Evolutionary conservation across 2,329 filamentous ascomycete species (phyloP).

Genomic region (Scedosporium boydii): DNA sequence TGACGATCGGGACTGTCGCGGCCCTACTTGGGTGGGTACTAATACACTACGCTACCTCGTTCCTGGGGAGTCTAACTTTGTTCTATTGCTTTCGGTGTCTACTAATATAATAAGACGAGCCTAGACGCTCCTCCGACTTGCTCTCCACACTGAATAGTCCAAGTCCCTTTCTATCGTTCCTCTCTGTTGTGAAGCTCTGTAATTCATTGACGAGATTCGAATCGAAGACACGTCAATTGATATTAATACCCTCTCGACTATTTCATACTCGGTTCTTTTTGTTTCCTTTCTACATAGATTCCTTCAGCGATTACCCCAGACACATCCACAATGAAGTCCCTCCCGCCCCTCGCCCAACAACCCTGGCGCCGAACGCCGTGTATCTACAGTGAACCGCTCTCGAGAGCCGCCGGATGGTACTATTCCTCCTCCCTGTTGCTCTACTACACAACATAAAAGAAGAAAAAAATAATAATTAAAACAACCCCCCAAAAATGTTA

Average conservation of each 20-base stretch:
- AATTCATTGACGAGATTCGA: too few species aligned
- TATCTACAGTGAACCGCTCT: slow-evolving; percentile 56
- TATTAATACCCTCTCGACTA: neutral
- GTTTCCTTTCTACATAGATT: neutral
- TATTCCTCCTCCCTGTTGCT: slow-evolving; percentile 13
- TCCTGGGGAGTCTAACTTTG: neutral
- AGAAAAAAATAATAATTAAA: neutral
- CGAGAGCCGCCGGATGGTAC: slow-evolving; percentile 63
- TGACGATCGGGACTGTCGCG: neutral
- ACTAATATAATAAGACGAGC: neutral
- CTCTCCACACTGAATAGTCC: neutral
- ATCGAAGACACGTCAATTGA: too few species aligned
- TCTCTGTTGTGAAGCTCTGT: too few species aligned
- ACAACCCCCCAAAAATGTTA: neutral
- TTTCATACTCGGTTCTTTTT: neutral
- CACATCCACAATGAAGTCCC: slow-evolving; percentile 28
- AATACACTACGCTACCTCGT: neutral
- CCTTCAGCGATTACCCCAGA: neutral
- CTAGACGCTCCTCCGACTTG: neutral
- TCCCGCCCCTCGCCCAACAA: slow-evolving; percentile 25
- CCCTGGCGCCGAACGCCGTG: slow-evolving; percentile 68
- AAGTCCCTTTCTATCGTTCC: neutral
- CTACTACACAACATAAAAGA: neutral
- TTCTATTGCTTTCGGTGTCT: neutral
- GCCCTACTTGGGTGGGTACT: neutral